A percentile compares a stretch with the other conserved stretches of the same genome.
Evolutionary conservation across 2,329 filamentous ascomycete genomes (phyloP).

Genomic region (Monosporascus sp.): DNA sequence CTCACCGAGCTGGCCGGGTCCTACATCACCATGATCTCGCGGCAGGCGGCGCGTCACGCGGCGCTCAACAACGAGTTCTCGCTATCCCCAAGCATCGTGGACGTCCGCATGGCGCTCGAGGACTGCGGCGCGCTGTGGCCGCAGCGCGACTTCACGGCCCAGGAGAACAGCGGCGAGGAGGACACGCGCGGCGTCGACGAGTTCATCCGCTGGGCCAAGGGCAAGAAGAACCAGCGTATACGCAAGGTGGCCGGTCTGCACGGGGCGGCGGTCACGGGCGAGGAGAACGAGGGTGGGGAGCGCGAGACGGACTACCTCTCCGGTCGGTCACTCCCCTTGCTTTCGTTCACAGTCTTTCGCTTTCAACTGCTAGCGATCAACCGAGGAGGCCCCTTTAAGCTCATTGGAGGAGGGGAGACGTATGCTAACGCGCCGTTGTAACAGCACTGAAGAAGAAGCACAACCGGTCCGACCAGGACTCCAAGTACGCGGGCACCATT

Average conservation of each 20-base stretch:
- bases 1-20: constrained; percentile 81
- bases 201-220: constrained; percentile 75
- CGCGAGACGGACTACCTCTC: constrained; percentile 60
- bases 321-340: constrained; percentile 36
- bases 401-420: no score
- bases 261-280: constrained; percentile 23
- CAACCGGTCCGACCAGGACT: constrained; percentile 81
- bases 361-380: neutral
- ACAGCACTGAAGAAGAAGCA: constrained; percentile 81
- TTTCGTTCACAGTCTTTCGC: constrained; percentile 4
- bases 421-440: constrained; percentile 21
- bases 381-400: no score
- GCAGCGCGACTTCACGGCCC: constrained; percentile 60
- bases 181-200: constrained; percentile 72
- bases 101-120: constrained; percentile 80
- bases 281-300: constrained; percentile 47
- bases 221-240: constrained; percentile 72
- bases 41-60: constrained; percentile 66
- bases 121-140: constrained; percentile 73
- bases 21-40: constrained; percentile 72
- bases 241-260: constrained; percentile 73
- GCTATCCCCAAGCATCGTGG: constrained; percentile 60
- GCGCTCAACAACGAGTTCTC: constrained; percentile 61
- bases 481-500: constrained; percentile 78
- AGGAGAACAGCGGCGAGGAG: constrained; percentile 65